Conservation (phyloP, 1,284 basidiomycete genomes). For the Phenoliferia sp. region DNA sequence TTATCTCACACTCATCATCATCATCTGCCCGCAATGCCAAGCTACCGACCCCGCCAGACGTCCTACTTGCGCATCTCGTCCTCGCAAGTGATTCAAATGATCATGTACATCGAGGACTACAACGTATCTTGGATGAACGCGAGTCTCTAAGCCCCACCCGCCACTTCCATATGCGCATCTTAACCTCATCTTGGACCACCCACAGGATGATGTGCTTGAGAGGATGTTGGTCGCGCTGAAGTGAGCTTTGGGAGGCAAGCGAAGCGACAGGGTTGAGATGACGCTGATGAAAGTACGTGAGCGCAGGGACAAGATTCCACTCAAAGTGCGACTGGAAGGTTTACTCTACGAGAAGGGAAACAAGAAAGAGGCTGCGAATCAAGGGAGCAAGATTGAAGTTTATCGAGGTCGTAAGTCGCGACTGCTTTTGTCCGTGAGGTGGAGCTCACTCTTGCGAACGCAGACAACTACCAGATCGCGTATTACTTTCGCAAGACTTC, state of each 20-base stretch:
- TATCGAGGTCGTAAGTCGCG: constrained; percentile 35
- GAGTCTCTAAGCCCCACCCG: background rate
- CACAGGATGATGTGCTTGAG: constrained; percentile 29
- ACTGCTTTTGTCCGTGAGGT: background rate
- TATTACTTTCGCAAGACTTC: constrained; percentile 43
- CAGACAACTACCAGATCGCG: constrained; percentile 40
- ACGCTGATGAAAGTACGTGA: background rate
- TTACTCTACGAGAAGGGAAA: constrained; percentile 8
- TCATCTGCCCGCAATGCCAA: too few relatives aligned
- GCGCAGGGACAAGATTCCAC: constrained; percentile 37
- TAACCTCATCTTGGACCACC: too few relatives aligned
- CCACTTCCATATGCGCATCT: background rate
- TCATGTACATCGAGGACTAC: constrained; percentile 44
- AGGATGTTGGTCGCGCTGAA: constrained; percentile 38
- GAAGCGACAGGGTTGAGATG: background rate
- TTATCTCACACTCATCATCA: too few relatives aligned
- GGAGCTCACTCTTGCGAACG: background rate
- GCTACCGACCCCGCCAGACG: constrained; percentile 38
- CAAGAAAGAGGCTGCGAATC: constrained; percentile 14
- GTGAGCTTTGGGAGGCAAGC: too few relatives aligned
- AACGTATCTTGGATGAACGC: constrained; percentile 45
- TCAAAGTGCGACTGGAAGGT: constrained; percentile 39
- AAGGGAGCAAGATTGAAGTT: constrained; percentile 42
- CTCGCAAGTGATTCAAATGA: constrained; percentile 41
- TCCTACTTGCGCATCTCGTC: constrained; percentile 44